Percentiles rank a stretch among this genome's conserved stretches.
phyloP scores from a whole-genome alignment of 148 eudicot genomes.

The Vaccinium macrocarpon region DNA sequence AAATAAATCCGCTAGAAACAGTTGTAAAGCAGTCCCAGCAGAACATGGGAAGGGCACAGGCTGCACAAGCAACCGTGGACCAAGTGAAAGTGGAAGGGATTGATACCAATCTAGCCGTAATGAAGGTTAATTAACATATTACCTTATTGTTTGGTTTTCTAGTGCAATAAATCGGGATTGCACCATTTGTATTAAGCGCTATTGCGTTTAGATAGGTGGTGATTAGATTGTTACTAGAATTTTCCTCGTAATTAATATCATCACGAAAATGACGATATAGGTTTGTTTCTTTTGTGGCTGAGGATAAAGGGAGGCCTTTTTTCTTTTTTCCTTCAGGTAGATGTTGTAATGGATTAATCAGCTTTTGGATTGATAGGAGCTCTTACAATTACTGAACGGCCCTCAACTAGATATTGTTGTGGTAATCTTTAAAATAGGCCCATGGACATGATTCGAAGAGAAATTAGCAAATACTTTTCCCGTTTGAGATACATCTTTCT shows the following conservation, averaged over 20 bases:
- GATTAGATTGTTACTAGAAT: not conserved
- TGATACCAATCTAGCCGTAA: constrained; percentile 75
- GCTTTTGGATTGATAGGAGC: not conserved
- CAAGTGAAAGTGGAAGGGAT: constrained; percentile 92
- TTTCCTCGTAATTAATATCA: not conserved
- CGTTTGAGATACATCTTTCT: not conserved
- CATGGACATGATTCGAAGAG: not conserved
- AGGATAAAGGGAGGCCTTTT: not conserved
- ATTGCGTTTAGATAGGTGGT: not conserved
- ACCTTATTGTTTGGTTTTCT: not conserved
- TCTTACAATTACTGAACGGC: not conserved
- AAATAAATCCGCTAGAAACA: constrained; percentile 57
- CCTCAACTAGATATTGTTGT: not conserved
- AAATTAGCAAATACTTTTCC: not conserved
- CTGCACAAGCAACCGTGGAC: constrained; percentile 79
- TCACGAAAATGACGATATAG: not conserved
- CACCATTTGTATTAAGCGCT: not conserved
- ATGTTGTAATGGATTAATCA: not conserved
- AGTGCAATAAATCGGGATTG: not conserved
- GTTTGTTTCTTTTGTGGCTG: not conserved
- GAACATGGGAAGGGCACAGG: constrained; percentile 68
- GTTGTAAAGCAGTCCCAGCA: constrained; percentile 60
- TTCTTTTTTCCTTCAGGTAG: not conserved
- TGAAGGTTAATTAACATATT: constrained; percentile 48
- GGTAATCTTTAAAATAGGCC: not conserved